phyloP scores from a whole-genome alignment of 2,329 filamentous ascomycete genomes.

The Fusarium virguliforme region DNA sequence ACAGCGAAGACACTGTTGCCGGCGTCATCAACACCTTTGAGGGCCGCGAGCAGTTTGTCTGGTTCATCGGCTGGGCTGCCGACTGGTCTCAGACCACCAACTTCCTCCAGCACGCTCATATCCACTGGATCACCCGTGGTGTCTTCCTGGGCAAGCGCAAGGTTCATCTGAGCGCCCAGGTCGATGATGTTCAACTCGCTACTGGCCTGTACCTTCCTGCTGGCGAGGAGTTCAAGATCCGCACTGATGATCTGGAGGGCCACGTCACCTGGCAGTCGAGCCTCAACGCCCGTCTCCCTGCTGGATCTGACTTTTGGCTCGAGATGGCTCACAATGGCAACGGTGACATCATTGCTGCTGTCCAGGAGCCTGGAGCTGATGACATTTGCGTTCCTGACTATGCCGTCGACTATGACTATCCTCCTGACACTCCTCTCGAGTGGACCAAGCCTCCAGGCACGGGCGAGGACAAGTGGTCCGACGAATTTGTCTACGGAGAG shows the following conservation, averaged over 20 bases:
- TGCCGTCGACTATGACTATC: conserved; percentile 29
- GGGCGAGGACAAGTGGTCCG: conserved; percentile 32
- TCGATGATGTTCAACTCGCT: conserved; percentile 39
- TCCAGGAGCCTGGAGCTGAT: background rate
- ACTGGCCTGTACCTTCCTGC: conserved; percentile 34
- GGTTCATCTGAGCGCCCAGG: conserved; percentile 32
- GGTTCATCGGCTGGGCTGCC: conserved; percentile 41
- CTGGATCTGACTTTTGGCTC: conserved; percentile 34
- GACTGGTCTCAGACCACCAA: conserved; percentile 36
- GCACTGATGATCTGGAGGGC: conserved; percentile 28
- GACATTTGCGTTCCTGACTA: conserved; percentile 6
- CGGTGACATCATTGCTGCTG: conserved; percentile 33
- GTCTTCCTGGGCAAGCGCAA: conserved; percentile 43
- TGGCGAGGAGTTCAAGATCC: conserved; percentile 39
- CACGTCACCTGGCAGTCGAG: conserved; percentile 39
- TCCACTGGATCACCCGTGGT: conserved; percentile 43
- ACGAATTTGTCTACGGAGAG: conserved; percentile 21
- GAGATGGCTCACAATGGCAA: conserved; percentile 42
- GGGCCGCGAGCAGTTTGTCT: conserved; percentile 42
- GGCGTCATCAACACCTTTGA: conserved; percentile 39
- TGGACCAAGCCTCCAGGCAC: conserved; percentile 30
- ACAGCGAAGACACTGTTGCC: conserved; percentile 33
- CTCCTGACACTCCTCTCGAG: conserved; percentile 32
- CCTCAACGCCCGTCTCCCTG: conserved; percentile 34
- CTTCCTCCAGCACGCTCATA: conserved; percentile 39